phyloP scores from a whole-genome alignment of 805 yeast genomes.

The Candida awuae region DNA sequence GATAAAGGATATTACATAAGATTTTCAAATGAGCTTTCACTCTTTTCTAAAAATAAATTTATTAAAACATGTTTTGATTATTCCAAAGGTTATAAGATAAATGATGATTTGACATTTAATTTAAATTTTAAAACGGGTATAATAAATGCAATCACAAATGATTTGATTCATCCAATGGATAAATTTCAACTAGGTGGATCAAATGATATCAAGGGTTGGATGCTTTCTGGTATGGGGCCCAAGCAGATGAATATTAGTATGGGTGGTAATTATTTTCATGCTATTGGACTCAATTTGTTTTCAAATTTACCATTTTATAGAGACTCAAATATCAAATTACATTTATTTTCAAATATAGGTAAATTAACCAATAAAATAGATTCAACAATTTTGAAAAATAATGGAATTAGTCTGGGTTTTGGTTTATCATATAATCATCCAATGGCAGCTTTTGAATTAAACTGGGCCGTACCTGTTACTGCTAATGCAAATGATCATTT shows the following conservation, averaged over 20 bases:
- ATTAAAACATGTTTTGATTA: constrained; percentile 36
- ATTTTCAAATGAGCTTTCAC: constrained; percentile 20
- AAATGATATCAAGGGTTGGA: constrained; percentile 47
- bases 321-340: constrained; percentile 42
- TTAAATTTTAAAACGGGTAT: constrained; percentile 23
- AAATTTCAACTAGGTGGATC: constrained; percentile 53
- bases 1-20: constrained; percentile 32
- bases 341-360: constrained; percentile 42
- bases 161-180: constrained; percentile 36
- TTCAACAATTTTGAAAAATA: constrained; percentile 7
- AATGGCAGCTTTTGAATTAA: constrained; percentile 50
- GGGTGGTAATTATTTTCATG: constrained; percentile 45
- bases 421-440: constrained; percentile 51
- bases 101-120: constrained; percentile 16
- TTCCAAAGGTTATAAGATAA: constrained; percentile 27
- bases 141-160: constrained; percentile 14
- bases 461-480: constrained; percentile 43
- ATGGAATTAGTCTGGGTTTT: constrained; percentile 33
- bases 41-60: constrained; percentile 27
- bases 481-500: constrained; percentile 38
- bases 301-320: constrained; percentile 34
- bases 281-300: constrained; percentile 39
- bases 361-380: constrained; percentile 27
- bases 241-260: constrained; percentile 40
- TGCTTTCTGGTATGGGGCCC: constrained; percentile 47